Conservation (phyloP, 2,329 filamentous ascomycete species). For the Myotisia sp. region DNA sequence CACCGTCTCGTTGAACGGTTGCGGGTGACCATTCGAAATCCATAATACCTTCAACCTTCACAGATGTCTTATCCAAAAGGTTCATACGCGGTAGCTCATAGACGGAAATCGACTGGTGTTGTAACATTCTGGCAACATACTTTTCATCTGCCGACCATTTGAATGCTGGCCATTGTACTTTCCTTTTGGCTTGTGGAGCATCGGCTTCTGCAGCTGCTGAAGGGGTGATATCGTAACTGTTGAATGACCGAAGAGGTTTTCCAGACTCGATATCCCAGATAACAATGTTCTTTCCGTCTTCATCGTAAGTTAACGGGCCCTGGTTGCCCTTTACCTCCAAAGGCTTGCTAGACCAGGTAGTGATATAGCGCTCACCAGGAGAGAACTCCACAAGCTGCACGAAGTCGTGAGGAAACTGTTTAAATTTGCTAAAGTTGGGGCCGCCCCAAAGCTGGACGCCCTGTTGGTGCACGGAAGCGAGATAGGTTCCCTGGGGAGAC, state of each 20-base stretch:
- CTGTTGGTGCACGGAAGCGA: conserved; percentile 88
- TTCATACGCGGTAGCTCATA: conserved; percentile 85
- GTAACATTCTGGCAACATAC: conserved; percentile 84
- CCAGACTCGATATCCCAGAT: conserved; percentile 92
- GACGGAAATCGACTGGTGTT: conserved; percentile 75
- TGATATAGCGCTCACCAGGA: conserved; percentile 78
- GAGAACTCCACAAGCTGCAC: conserved; percentile 96
- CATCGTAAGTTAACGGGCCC: conserved; percentile 69
- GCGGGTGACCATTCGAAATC: conserved; percentile 97
- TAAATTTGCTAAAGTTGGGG: conserved; percentile 72
- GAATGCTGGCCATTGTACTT: conserved; percentile 96
- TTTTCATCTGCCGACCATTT: conserved; percentile 98
- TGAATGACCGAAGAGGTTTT: conserved; percentile 83
- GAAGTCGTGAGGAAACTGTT: conserved; percentile 85
- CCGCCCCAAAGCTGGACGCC: conserved; percentile 97
- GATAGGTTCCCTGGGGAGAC: conserved; percentile 87
- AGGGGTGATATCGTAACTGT: conserved; percentile 58
- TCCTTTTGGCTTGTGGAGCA: conserved; percentile 58
- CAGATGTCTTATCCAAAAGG: conserved; percentile 72
- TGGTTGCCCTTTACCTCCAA: conserved; percentile 85
- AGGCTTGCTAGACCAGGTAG: conserved; percentile 90
- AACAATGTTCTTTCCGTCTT: conserved; percentile 98
- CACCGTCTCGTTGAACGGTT: conserved; percentile 61
- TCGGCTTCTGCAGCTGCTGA: conserved; percentile 45
- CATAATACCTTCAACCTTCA: conserved; percentile 93